Base-by-base conservation (phyloP, 257 asterid genomes). In the Ilex aquifolium region DNA sequence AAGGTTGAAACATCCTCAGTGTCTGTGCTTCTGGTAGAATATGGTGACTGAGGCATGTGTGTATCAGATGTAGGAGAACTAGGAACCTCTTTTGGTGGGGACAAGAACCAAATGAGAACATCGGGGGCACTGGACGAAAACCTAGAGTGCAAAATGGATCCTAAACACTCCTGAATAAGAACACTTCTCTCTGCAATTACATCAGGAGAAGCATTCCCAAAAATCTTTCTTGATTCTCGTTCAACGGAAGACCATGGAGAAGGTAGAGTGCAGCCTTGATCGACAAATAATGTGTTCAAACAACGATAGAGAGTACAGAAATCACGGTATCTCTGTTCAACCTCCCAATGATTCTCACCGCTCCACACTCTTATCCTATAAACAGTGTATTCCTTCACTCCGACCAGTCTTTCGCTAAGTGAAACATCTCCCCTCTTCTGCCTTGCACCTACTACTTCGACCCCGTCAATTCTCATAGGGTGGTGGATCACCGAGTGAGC, bases 321-420 rank as follows among this genome's bases (percentile, higher is more conserved):
- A 65, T 92, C 99, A 73, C 99, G 99, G 65, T 87, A 92, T 57
- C 99, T 77, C 2, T 80, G 87, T 63, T 92, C 99, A 42, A 89
- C 79, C 53, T 89, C 99, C 97, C 97, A 92, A 46, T 72, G 72
- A 29, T 79, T 78, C 44, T 76, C 86, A 62, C 95, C 89, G 64
- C 73, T 79, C 80, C 78, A 85, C 17, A 85, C 91, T 76, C 83
- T 77, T 70, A 92, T 85, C 56, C 66, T 83, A 61, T 92, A 92
- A 50, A 87, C 87, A 0, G 96, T 85, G 81, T 80, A 82, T 74
- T 82, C 82, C 78, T 82, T 88, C 49, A 80, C 90, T 59, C 99
- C 99, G 54, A 92, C 96, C 17, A 92, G 79, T 31, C 95, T 83
- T 64, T 92, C 97, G 64, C 95, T 85, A 60, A 92, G 70, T 44